A percentile compares a stretch with the other conserved stretches of the same genome.
Conservation (phyloP, 306 rosid genomes). For the Gleditsia sinensis region DNA sequence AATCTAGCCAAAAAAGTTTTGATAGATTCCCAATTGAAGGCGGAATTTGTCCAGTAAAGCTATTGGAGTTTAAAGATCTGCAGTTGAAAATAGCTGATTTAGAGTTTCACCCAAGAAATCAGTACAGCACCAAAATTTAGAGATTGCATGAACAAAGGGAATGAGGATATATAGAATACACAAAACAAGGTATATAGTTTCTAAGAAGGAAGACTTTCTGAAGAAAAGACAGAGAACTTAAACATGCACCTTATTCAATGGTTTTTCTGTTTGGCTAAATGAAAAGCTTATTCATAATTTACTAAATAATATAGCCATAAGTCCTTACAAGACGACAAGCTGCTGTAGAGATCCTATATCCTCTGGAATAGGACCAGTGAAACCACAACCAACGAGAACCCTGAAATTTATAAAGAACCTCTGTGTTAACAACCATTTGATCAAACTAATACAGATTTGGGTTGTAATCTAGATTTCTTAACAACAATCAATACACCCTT, state of each 20-base stretch:
- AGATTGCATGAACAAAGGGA: background rate
- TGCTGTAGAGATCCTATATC: conserved; percentile 56
- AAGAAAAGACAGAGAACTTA: too few relatives aligned
- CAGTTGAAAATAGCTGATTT: background rate
- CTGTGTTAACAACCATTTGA: conserved; percentile 30
- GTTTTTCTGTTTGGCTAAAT: too few relatives aligned
- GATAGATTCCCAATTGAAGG: conserved; percentile 37
- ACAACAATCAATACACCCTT: conserved; percentile 32
- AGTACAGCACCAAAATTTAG: background rate
- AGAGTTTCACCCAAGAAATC: background rate
- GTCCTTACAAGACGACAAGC: conserved; percentile 61
- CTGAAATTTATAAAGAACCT: conserved; percentile 35
- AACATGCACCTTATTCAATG: too few relatives aligned
- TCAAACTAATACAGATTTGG: conserved; percentile 13
- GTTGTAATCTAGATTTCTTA: background rate
- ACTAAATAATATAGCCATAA: conserved; percentile 18
- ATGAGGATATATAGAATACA: background rate
- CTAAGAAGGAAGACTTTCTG: too few relatives aligned
- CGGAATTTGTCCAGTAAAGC: conserved; percentile 33
- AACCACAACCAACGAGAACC: conserved; percentile 62
- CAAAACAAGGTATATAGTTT: too few relatives aligned
- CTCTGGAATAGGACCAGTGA: conserved; percentile 66
- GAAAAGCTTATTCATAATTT: background rate
- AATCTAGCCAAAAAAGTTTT: conserved; percentile 40
- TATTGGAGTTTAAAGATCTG: conserved; percentile 39